Evolutionary conservation across 2,329 filamentous ascomycete species (phyloP).

Genomic region (Diplodia seriata): DNA sequence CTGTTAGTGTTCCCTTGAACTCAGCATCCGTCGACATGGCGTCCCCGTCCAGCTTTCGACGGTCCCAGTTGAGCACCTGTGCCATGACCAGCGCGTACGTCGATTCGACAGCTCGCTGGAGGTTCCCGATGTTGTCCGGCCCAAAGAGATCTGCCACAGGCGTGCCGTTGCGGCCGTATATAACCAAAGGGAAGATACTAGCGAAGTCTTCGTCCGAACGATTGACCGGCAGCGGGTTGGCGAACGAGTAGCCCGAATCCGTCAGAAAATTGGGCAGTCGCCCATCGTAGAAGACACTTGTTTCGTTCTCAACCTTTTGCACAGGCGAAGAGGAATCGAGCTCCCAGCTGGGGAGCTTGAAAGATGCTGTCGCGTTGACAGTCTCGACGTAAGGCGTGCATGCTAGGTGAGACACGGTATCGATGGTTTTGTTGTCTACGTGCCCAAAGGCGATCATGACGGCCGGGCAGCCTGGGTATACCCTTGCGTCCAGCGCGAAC

Average conservation of each 20-base stretch:
- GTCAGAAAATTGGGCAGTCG: too few species aligned
- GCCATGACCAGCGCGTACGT: constrained; percentile 7
- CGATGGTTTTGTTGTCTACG: background rate
- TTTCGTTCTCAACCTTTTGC: too few species aligned
- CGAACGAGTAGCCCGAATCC: too few species aligned
- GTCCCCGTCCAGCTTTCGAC: background rate
- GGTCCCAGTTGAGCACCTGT: background rate
- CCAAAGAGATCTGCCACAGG: background rate
- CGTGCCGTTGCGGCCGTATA: background rate
- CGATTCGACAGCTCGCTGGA: background rate
- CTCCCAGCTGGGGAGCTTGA: constrained; percentile 1
- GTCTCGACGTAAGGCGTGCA: constrained; percentile 14
- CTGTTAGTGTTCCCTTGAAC: background rate
- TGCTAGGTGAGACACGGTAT: background rate
- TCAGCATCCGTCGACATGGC: too few species aligned
- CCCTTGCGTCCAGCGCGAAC: background rate
- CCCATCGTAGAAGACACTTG: too few species aligned
- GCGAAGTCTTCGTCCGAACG: background rate
- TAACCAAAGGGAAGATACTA: background rate
- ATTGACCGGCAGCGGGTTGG: background rate
- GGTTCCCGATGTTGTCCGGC: too few species aligned
- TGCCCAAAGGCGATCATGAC: background rate
- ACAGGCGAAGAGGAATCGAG: too few species aligned
- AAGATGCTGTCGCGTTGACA: background rate
- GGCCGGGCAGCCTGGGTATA: background rate